Base-by-base conservation (phyloP, 2,329 filamentous ascomycete genomes). In the Aspergillus unguis region DNA sequence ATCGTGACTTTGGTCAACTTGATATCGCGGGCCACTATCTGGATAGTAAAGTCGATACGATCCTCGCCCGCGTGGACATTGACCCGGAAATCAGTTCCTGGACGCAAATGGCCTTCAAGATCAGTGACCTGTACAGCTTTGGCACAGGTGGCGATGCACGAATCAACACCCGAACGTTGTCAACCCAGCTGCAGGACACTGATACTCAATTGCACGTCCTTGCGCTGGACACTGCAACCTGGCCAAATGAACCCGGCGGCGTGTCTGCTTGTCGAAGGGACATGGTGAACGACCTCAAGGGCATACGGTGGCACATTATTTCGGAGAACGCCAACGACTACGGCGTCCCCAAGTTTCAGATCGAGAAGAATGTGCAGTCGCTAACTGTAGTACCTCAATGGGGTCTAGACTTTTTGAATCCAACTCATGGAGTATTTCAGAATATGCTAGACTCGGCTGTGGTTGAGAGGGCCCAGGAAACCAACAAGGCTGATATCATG, bases 261-360 rank as follows among this genome's bases (percentile, higher is more conserved):
- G 79, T 81, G 9, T 80, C 78, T 11, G 78, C 78, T 49, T 81
- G 79, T 65, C 70, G 79, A 37, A 71, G 79, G 29, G 79, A 81
- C 58, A 71, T 81, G 61, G 76, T 81, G 56, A 79, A 81, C 57
- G 75, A 75, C 26, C 75, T 80, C 56, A 71, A 70, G 43, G 79
- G 75, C 0, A 78, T 81, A 56, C 72, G 76, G 45, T 79, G 78
- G 67, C 78, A 81, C 58, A 78, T 80, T 51, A 64, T 81, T 32
- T 76, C 76, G 27, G 79, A 81, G 63, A 77, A 76, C 5, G 78
- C 78, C 9, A 80, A 80, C 57, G 79, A 81, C 54, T 81, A 74
- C 53, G 79, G 79, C 25, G 72, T 80, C 17, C 78, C 78, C 1
- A 74, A 78, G 8, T 79, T 79, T 63, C 79, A 81, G 63, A 77